These are phyloP conservation scores for Sclerotinia spermophila DNA, from an alignment of 2,329 filamentous ascomycete genomes.

Conservation along the genomic window DNA sequence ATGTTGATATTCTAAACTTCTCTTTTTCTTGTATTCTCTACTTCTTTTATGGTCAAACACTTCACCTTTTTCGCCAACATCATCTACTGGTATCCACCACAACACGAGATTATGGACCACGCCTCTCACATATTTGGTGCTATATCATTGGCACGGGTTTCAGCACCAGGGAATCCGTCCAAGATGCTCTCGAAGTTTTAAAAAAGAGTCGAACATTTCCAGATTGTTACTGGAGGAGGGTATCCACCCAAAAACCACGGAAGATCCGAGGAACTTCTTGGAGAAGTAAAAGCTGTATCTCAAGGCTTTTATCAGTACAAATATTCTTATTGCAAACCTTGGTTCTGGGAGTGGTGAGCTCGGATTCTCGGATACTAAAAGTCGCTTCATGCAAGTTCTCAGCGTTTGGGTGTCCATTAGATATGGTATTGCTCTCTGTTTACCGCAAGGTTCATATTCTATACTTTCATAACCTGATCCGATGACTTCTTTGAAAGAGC, in stretches of 20 bases:
- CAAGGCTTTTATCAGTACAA: constrained; percentile 21
- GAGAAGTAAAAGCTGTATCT: not conserved
- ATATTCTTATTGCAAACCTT: constrained; percentile 10
- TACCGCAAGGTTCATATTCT: not conserved
- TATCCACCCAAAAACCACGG: constrained; percentile 19
- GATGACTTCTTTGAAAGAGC: constrained; percentile 27
- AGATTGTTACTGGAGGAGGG: constrained; percentile 20
- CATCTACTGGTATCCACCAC: not conserved
- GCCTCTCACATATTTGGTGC: constrained; percentile 18
- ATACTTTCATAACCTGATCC: constrained; percentile 24
- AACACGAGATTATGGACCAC: not conserved
- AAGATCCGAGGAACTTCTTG: constrained; percentile 18
- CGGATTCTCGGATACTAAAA: not conserved
- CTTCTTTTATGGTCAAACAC: not conserved
- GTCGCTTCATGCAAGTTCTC: not conserved
- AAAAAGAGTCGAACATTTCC: constrained; percentile 15
- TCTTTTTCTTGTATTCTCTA: not conserved
- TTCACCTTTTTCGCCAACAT: not conserved
- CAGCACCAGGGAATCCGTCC: not conserved
- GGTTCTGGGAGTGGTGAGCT: constrained; percentile 1
- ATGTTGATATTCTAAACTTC: not conserved
- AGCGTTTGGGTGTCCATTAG: constrained; percentile 1
- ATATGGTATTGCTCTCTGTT: not conserved
- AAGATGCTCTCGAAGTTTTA: not conserved
- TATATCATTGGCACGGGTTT: not conserved